A percentile compares a stretch with the other conserved stretches of the same genome.
Conservation (phyloP, 2,329 filamentous ascomycete species). For the Hymenoscyphus fructigenus region DNA sequence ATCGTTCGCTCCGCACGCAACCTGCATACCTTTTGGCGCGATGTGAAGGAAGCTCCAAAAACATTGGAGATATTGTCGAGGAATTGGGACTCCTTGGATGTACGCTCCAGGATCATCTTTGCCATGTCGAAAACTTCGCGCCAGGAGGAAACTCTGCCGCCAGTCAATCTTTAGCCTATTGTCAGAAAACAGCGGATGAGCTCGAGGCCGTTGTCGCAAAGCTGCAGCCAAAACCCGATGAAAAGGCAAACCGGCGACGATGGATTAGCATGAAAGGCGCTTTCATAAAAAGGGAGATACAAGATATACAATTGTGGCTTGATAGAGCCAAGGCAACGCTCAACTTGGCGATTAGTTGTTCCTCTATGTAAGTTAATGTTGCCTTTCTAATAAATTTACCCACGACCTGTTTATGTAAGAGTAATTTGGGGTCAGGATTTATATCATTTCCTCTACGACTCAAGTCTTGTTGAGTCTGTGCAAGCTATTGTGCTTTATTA, state of each 20-base stretch:
- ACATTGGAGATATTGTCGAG: background rate
- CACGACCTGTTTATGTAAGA: too few relatives aligned
- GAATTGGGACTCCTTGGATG: background rate
- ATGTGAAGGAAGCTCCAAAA: background rate
- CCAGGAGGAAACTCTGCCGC: background rate
- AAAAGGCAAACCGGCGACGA: background rate
- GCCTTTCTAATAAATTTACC: background rate
- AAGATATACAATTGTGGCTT: background rate
- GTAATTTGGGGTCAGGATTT: too few relatives aligned
- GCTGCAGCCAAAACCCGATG: background rate
- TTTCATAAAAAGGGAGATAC: background rate
- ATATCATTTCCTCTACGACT: too few relatives aligned
- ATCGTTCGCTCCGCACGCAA: background rate
- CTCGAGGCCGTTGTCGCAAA: background rate
- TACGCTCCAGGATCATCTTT: background rate
- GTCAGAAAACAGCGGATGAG: background rate
- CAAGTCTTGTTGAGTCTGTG: too few relatives aligned
- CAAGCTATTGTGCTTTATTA: too few relatives aligned
- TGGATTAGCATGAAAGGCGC: background rate
- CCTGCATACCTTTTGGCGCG: background rate
- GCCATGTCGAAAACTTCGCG: background rate
- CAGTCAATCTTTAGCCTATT: background rate
- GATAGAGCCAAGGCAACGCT: background rate
- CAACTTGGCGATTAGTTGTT: background rate
- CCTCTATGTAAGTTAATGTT: background rate